Base-by-base conservation (phyloP, 495 filamentous ascomycete species). In the Podospora pseudoanserina region DNA sequence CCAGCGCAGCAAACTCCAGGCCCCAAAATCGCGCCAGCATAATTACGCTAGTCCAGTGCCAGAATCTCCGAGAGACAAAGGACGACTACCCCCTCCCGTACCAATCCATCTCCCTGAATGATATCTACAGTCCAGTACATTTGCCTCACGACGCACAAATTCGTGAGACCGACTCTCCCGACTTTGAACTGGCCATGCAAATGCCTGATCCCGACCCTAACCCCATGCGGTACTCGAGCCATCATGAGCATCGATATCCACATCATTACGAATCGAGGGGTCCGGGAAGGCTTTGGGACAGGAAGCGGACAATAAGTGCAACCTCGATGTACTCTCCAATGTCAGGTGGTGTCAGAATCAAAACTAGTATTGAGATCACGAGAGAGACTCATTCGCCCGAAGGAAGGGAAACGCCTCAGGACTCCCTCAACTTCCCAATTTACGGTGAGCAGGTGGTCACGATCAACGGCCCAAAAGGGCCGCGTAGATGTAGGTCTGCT, bases 291-390 rank as follows among this genome's bases (percentile, higher is more conserved):
- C 9, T 66, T 28, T 39, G 27, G 55, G 44, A 23, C 11, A 11
- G 30, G 18, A 60, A 20, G 19, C 11, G 18, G 23, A 60, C 27
- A 4, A 55, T 55, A 16, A 32, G 53, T 2, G 2, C 54, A 13
- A 34, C 0, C 54, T 57, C 64, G 2, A 5, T 49, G 18, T 60
- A 13, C 9, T 19, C 9, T n/a, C 19, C 54, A n/a, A 13, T 18
- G 26, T 49, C 62, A 2, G 19, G 56, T 7, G 34, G 28, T 32
- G 68, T 71, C 20, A 63, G 39, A 15, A 63, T 71, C 18, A 34
- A 65, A 59, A 73, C 71, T 15, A 71, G 67, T 26, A 69, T 69
- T 7, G 65, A 67, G 44, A 63, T 73, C 3, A 69, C 61, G 19
- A 67, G 68, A 18, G 66, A 73, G 19, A 27, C 57, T 16, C 57